phyloP scores from a whole-genome alignment of 139 green algal genomes.

The Chlorella ohadii region DNA sequence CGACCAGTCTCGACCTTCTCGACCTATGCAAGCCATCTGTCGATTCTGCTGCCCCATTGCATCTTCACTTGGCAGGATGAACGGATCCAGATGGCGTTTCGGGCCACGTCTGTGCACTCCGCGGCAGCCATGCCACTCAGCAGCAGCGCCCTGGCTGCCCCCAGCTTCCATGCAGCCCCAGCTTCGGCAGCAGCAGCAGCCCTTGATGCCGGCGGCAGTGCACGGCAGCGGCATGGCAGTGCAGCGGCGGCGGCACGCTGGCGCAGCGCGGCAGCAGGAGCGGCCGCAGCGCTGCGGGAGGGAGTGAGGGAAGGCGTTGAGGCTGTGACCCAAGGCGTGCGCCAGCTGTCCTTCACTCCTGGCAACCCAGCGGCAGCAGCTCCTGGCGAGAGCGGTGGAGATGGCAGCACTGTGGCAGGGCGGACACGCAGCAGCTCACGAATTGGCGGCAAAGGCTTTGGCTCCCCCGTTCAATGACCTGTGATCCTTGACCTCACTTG shows the following conservation, averaged over 20 bases:
- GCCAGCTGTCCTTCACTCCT: constrained; percentile 7
- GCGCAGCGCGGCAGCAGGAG: neutral
- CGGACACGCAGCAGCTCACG: neutral
- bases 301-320: neutral
- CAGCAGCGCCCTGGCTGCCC: neutral
- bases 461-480: neutral
- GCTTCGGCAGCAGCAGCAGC: neutral
- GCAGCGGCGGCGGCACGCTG: neutral
- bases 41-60: too few relatives aligned
- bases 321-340: neutral
- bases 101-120: neutral
- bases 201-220: neutral
- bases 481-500: neutral
- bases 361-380: neutral
- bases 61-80: too few relatives aligned
- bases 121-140: too few relatives aligned
- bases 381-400: neutral
- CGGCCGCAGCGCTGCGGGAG: neutral
- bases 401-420: neutral
- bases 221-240: neutral
- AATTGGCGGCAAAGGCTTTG: neutral
- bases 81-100: neutral
- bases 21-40: too few relatives aligned
- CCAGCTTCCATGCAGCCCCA: neutral
- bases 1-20: too few relatives aligned